phyloP scores from a whole-genome alignment of 768 basidiomycete genomes.

The Kwoniella sp. region DNA sequence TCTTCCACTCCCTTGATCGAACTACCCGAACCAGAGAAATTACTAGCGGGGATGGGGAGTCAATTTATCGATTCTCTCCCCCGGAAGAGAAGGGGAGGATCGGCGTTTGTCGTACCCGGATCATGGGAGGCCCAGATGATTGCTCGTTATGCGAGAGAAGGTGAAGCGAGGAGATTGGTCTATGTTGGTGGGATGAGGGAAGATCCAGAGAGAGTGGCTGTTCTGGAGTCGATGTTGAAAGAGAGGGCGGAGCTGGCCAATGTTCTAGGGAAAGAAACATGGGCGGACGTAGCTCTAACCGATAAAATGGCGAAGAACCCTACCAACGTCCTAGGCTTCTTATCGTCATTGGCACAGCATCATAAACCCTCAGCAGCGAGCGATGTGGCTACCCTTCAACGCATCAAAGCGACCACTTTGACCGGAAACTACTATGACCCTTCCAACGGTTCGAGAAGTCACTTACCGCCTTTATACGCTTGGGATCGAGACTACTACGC shows the following conservation, averaged over 20 bases:
- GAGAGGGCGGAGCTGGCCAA: constrained; percentile 79
- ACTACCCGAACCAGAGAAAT: constrained; percentile 48
- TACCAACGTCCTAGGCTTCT: constrained; percentile 83
- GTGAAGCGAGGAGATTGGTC: constrained; percentile 76
- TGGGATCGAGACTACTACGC: constrained; percentile 98
- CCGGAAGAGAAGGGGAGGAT: constrained; percentile 14
- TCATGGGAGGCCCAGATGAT: constrained; percentile 92
- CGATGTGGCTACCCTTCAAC: constrained; percentile 67
- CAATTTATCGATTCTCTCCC: constrained; percentile 51
- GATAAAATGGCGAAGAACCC: constrained; percentile 99
- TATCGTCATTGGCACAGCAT: constrained; percentile 76
- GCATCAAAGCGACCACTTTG: constrained; percentile 73
- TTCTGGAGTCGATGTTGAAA: constrained; percentile 72
- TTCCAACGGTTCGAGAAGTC: constrained; percentile 12
- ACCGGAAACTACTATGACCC: constrained; percentile 34
- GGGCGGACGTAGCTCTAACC: constrained; percentile 78
- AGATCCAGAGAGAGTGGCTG: constrained; percentile 73
- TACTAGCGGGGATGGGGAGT: constrained; percentile 50
- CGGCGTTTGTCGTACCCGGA: constrained; percentile 71
- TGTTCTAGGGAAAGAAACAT: constrained; percentile 81
- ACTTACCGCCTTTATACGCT: constrained; percentile 69
- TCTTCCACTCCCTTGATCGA: constrained; percentile 40
- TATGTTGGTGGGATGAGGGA: constrained; percentile 74
- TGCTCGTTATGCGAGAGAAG: constrained; percentile 80
- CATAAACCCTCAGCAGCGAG: constrained; percentile 74